Evolutionary conservation across 129 eudicot species (phyloP), one percentile per base, ranked within the genome.

Genomic region (Flaveria bidentis): DNA sequence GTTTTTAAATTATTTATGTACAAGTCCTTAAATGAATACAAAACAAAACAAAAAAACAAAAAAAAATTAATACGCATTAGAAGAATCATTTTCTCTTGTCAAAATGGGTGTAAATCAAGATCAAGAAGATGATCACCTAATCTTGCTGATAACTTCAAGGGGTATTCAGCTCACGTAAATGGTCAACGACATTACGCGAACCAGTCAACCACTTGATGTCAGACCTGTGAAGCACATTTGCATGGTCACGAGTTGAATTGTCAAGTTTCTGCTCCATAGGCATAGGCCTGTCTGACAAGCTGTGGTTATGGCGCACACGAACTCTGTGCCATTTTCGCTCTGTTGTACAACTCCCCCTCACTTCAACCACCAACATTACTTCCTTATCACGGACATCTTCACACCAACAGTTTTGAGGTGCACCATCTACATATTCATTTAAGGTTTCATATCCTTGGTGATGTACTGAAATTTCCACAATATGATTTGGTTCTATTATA

Each of bases 371-470:
- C 84, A 94, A 78, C 57, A 91, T 86, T 9, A 86, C 97, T 82
- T 91, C 97, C 77, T 87, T 89, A 77, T 89, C 98, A 51, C 97
- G 88, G 16, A 90, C 90, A 79, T 94, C 97, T 86, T 94, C 97
- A 81, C 98, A 94, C 98, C 98, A 91, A 15, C 80, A 76, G 85
- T 89, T 94, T 74, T 83, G 87, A 52, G 93, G 84, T 51, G 80
- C 84, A 47, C 98, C 98, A 60, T 94, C 97, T 33, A 91, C 87
- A 69, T 82, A 91, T 80, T 91, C 96, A 73, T 87, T 90, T 8
- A 85, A 22, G 18, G 97, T 91, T 70, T 94, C 88, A 79, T 79
- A 85, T 71, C 89, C 92, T 64, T 91, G 90, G 52, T 91, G 93
- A 62, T 85, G 90, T 62, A 94, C 86, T 41, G 88, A 81, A 41